Percentiles rank a stretch among this genome's conserved stretches.
phyloP scores from a whole-genome alignment of 2,329 filamentous ascomycete genomes.

The Dactylonectria macrodidyma region DNA sequence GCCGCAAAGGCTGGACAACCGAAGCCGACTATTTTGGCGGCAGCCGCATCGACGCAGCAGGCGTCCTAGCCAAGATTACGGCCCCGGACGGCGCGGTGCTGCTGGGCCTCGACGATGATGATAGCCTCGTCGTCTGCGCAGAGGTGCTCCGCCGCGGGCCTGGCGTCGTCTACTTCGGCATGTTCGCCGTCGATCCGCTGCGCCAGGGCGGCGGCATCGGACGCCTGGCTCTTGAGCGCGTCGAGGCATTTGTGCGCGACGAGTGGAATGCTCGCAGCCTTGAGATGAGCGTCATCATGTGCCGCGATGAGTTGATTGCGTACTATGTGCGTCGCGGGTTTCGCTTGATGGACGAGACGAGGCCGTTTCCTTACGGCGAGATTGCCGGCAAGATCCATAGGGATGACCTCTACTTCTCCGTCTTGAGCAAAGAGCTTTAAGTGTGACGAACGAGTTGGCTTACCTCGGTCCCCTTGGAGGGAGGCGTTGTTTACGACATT shows the following conservation, averaged over 20 bases:
- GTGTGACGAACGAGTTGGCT: neutral
- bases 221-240: conserved; percentile 55
- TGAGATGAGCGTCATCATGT: conserved; percentile 63
- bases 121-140: conserved; percentile 59
- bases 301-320: conserved; percentile 59
- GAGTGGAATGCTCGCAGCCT: conserved; percentile 53
- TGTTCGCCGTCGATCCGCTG: conserved; percentile 63
- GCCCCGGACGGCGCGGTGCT: conserved; percentile 55
- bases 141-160: conserved; percentile 54
- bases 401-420: conserved; percentile 61
- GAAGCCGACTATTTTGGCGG: conserved; percentile 61
- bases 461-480: neutral
- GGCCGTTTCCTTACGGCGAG: conserved; percentile 59
- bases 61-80: conserved; percentile 58
- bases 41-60: conserved; percentile 58
- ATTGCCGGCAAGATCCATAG: conserved; percentile 55
- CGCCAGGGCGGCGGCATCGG: conserved; percentile 62
- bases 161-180: conserved; percentile 59
- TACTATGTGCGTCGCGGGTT: conserved; percentile 65
- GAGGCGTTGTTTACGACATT: neutral
- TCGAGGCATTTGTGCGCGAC: conserved; percentile 56
- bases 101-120: conserved; percentile 45
- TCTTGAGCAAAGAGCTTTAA: conserved; percentile 58
- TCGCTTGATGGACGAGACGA: conserved; percentile 53
- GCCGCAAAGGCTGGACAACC: conserved; percentile 62